These are phyloP conservation scores for Quercus tomentella DNA, from an alignment of 331 rosid genomes.

Conservation along the genomic window DNA sequence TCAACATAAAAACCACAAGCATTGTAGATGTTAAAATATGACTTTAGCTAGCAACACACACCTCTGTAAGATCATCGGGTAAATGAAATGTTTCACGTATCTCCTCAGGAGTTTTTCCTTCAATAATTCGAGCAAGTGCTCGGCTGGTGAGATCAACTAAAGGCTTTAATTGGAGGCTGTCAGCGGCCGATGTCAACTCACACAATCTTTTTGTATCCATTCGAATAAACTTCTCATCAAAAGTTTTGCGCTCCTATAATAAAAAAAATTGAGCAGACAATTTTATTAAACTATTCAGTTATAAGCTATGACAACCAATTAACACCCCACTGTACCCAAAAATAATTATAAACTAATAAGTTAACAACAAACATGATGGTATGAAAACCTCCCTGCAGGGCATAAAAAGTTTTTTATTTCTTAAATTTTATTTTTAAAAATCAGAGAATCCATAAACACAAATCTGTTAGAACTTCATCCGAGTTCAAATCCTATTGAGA, in stretches of 20 bases:
- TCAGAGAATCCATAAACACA: not conserved
- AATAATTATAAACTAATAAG: not conserved
- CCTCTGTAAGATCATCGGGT: slow-evolving; percentile 96
- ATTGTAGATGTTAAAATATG: not conserved
- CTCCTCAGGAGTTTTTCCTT: slow-evolving; percentile 91
- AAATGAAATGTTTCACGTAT: slow-evolving; percentile 87
- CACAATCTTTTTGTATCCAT: slow-evolving; percentile 85
- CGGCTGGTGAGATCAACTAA: slow-evolving; percentile 87
- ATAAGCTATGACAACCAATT: slow-evolving; percentile 18
- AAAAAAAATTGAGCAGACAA: slow-evolving; percentile 20
- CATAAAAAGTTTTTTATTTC: not conserved
- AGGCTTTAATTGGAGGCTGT: slow-evolving; percentile 87
- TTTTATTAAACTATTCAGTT: slow-evolving; percentile 11
- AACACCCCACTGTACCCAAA: slow-evolving; percentile 1
- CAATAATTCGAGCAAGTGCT: slow-evolving; percentile 91
- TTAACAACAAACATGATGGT: not conserved
- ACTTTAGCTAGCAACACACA: slow-evolving; percentile 24
- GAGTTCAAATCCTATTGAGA: too few species aligned
- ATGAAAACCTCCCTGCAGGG: not conserved
- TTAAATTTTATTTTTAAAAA: not conserved
- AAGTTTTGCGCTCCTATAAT: slow-evolving; percentile 69
- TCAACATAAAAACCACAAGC: slow-evolving; percentile 16
- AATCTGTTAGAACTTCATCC: not conserved
- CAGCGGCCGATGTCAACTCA: slow-evolving; percentile 91
- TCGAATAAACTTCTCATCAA: slow-evolving; percentile 77